Evolutionary conservation across 2,329 filamentous ascomycete genomes (phyloP).

Genomic region (Didymella segeticola): DNA sequence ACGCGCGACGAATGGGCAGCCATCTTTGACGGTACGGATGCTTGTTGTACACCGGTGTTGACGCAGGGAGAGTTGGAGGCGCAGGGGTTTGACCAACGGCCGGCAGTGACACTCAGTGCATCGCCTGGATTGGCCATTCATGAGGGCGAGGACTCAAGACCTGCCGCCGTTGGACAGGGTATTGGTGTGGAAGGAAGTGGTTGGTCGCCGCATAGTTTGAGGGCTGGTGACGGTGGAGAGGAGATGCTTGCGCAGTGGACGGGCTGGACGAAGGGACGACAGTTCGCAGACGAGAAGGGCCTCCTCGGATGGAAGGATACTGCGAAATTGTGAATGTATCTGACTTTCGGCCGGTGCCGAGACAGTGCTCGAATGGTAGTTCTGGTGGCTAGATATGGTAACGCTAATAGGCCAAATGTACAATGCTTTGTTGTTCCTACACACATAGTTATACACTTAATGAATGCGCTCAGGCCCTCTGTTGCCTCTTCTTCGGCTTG

Average conservation of each 20-base stretch:
- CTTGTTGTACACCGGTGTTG: constrained; percentile 89
- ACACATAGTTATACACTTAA: constrained; percentile 31
- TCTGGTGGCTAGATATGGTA: neutral
- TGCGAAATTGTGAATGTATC: constrained; percentile 32
- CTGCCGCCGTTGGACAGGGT: constrained; percentile 65
- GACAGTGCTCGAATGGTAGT: neutral
- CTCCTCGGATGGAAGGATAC: constrained; percentile 54
- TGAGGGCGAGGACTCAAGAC: constrained; percentile 51
- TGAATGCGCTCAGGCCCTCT: constrained; percentile 14
- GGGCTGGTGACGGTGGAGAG: constrained; percentile 75
- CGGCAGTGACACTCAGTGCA: constrained; percentile 69
- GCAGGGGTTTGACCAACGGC: constrained; percentile 72
- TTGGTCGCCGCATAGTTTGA: constrained; percentile 67
- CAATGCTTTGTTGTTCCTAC: constrained; percentile 27
- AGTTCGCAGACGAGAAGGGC: constrained; percentile 66
- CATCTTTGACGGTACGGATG: constrained; percentile 89
- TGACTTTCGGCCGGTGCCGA: neutral
- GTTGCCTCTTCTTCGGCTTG: constrained; percentile 41
- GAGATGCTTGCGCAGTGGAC: constrained; percentile 73
- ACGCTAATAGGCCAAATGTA: constrained; percentile 15
- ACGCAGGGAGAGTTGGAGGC: constrained; percentile 74
- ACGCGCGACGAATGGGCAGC: constrained; percentile 81
- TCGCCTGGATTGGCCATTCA: constrained; percentile 73
- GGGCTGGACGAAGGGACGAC: constrained; percentile 74
- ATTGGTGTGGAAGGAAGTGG: constrained; percentile 69